These are phyloP conservation scores for Collybia mongolica DNA, from an alignment of 768 basidiomycete species.

Conservation along the genomic window DNA sequence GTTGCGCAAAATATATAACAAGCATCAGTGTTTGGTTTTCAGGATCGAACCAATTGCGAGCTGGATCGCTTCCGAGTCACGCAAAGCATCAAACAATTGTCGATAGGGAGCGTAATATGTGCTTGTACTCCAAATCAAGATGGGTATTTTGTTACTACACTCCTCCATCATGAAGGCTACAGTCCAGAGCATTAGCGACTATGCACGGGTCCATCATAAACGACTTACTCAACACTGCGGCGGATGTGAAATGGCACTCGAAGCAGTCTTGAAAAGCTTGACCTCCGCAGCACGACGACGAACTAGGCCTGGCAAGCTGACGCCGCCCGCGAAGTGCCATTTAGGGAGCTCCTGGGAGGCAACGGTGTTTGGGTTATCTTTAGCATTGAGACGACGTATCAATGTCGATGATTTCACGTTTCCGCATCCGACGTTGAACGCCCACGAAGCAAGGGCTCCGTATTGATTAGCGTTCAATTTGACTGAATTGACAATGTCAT, in stretches of 20 bases:
- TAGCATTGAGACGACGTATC: conserved; percentile 27
- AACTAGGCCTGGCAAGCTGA: conserved; percentile 15
- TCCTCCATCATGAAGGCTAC: too few relatives aligned
- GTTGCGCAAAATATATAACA: too few relatives aligned
- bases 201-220: too few relatives aligned
- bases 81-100: too few relatives aligned
- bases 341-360: conserved; percentile 21
- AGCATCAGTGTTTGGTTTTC: too few relatives aligned
- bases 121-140: too few relatives aligned
- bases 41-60: too few relatives aligned
- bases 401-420: conserved; percentile 23
- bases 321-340: too few relatives aligned
- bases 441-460: conserved; percentile 28
- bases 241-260: conserved; percentile 24
- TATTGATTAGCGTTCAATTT: conserved; percentile 30
- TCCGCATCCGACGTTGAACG: conserved; percentile 29
- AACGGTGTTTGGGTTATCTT: conserved; percentile 29
- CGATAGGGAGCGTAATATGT: too few relatives aligned
- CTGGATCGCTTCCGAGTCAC: too few relatives aligned
- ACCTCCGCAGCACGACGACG: conserved; percentile 18
- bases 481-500: conserved; percentile 20
- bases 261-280: conserved; percentile 27
- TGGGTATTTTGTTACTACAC: too few relatives aligned
- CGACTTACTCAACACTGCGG: neutral
- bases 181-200: too few relatives aligned